Percentiles rank a stretch among this genome's conserved stretches.
Conservation (phyloP, 2,329 filamentous ascomycete species). For the Claviceps sp. region DNA sequence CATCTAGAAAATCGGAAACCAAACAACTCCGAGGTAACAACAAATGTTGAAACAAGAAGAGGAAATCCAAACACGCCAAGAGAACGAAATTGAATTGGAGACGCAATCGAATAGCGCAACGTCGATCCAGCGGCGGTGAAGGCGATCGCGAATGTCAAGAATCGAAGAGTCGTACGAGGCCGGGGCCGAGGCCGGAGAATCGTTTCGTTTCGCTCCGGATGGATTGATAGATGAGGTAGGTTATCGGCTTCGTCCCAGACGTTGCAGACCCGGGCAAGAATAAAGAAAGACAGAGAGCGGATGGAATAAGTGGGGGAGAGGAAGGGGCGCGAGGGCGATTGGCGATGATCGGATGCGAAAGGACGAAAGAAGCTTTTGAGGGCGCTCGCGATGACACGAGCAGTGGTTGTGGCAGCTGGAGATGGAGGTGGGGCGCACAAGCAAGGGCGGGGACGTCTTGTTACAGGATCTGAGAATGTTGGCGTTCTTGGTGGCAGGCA, state of each 20-base stretch:
- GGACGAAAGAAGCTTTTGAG: not conserved
- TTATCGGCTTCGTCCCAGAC: conserved; percentile 3
- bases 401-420: conserved; percentile 1
- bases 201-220: conserved; percentile 1
- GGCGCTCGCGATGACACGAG: not conserved
- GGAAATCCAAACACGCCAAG: not conserved
- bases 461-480: no score
- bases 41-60: not conserved
- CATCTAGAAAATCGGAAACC: not conserved
- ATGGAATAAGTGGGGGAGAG: not conserved
- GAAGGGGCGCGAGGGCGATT: not conserved
- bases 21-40: not conserved
- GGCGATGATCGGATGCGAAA: not conserved
- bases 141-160: not conserved
- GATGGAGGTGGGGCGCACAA: conserved; percentile 1
- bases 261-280: not conserved
- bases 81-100: not conserved
- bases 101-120: no score
- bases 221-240: not conserved
- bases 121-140: no score
- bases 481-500: not conserved
- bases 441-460: not conserved
- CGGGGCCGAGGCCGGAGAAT: not conserved
- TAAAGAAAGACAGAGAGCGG: not conserved
- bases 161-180: not conserved